phyloP scores from a whole-genome alignment of 2,329 filamentous ascomycete genomes.

The Cercospora sp. region DNA sequence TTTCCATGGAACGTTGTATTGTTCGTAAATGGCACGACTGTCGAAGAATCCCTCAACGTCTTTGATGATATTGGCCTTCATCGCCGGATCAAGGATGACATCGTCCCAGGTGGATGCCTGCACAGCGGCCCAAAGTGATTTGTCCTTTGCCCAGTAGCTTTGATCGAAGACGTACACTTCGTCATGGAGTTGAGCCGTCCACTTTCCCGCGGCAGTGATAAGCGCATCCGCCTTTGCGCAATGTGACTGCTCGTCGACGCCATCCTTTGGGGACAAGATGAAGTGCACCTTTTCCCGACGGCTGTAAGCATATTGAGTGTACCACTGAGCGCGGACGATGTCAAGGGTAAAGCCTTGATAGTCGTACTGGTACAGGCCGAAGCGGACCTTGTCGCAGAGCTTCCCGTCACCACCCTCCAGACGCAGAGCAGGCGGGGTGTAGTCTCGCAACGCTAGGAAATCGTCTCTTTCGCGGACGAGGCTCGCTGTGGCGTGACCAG shows the following conservation, averaged over 20 bases:
- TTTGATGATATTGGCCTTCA: constrained; percentile 46
- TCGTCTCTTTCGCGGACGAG: constrained; percentile 40
- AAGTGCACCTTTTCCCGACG: constrained; percentile 17
- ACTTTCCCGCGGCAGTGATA: constrained; percentile 43
- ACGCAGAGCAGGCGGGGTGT: constrained; percentile 39
- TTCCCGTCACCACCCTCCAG: constrained; percentile 40
- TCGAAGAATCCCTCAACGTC: constrained; percentile 45
- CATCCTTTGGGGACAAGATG: constrained; percentile 21
- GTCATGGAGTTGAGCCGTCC: constrained; percentile 42
- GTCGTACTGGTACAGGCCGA: constrained; percentile 46
- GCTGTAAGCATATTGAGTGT: constrained; percentile 4
- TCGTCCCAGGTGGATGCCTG: constrained; percentile 47
- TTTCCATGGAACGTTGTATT: constrained; percentile 52
- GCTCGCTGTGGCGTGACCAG: constrained; percentile 42
- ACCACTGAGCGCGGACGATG: constrained; percentile 43
- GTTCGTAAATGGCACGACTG: constrained; percentile 42
- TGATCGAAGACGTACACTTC: constrained; percentile 49
- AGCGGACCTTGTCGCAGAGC: constrained; percentile 41
- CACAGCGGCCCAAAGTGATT: constrained; percentile 43
- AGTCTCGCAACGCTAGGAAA: constrained; percentile 38
- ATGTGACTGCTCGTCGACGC: constrained; percentile 7
- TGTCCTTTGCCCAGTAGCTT: constrained; percentile 43
- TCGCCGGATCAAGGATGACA: constrained; percentile 47
- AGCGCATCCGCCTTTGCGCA: constrained; percentile 40
- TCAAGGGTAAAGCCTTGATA: constrained; percentile 43